Percentiles rank a stretch among this genome's conserved stretches.
These are phyloP conservation scores for Yamadazyma ubonensis DNA, from an alignment of 805 yeast species.

Conservation along the genomic window DNA sequence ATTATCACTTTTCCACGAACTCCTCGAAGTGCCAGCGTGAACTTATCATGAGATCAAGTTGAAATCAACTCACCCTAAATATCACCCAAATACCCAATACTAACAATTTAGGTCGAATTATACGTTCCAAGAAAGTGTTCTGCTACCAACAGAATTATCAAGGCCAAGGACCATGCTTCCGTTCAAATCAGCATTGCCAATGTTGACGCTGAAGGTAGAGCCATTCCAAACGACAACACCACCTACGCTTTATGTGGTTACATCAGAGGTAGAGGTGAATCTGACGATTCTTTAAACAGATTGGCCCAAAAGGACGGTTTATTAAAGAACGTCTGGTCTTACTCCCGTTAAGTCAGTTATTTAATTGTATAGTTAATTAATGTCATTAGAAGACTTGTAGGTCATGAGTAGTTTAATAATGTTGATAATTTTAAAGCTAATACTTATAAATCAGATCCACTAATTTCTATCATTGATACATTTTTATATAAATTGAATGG, in stretches of 20 bases:
- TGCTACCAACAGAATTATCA: slow-evolving; percentile 99
- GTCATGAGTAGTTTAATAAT: too few species aligned
- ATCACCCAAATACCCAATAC: slow-evolving; percentile 22
- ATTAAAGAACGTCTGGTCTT: slow-evolving; percentile 92
- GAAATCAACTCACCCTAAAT: too few species aligned
- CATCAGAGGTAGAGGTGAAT: slow-evolving; percentile 99
- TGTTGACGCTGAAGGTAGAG: slow-evolving; percentile 96
- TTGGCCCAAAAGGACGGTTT: slow-evolving; percentile 98
- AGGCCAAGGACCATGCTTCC: slow-evolving; percentile 99
- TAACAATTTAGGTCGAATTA: slow-evolving; percentile 83
- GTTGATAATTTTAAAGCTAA: too few species aligned
- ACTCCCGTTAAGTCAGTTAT: slow-evolving; percentile 81
- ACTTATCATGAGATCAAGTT: too few species aligned
- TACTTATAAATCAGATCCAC: too few species aligned
- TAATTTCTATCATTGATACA: too few species aligned
- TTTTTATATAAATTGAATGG: too few species aligned
- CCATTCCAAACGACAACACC: slow-evolving; percentile 84
- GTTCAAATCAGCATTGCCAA: slow-evolving; percentile 98
- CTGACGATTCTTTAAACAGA: slow-evolving; percentile 99
- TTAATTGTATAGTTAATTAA: slow-evolving; percentile 26
- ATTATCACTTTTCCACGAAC: too few species aligned
- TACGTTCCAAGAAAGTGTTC: slow-evolving; percentile 99
- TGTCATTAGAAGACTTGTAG: slow-evolving; percentile 18
- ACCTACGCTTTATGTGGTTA: slow-evolving; percentile 97
- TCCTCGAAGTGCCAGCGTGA: too few species aligned